These are phyloP conservation scores for Gastrodia elata DNA, from an alignment of 106 monocot species.

Conservation along the genomic window DNA sequence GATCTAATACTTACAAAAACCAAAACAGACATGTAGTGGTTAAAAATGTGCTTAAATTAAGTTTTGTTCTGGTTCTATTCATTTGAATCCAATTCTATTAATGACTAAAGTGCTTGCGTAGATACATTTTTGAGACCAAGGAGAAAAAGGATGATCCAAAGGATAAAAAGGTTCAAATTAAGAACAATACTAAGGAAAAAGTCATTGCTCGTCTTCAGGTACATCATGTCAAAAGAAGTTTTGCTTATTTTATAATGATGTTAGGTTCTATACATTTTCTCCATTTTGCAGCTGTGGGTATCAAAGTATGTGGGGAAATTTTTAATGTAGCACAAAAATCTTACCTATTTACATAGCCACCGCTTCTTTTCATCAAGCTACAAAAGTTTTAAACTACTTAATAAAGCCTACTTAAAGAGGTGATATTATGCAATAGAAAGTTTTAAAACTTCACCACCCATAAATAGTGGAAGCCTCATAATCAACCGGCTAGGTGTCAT, in stretches of 20 bases:
- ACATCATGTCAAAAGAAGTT: background rate
- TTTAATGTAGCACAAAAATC: no score
- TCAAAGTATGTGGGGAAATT: no score
- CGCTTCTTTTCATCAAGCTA: no score
- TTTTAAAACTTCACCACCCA: no score
- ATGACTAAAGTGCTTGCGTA: slow-evolving; percentile 3
- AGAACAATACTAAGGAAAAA: slow-evolving; percentile 37
- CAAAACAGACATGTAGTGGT: background rate
- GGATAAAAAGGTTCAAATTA: slow-evolving; percentile 42
- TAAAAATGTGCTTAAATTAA: background rate
- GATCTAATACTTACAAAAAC: background rate
- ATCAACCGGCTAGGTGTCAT: no score
- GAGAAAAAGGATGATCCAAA: slow-evolving; percentile 56
- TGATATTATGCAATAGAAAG: no score
- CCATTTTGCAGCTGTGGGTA: background rate
- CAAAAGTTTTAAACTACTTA: no score
- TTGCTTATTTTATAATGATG: background rate
- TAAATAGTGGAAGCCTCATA: no score
- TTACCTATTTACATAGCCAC: no score
- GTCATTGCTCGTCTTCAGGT: slow-evolving; percentile 94
- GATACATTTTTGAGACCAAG: slow-evolving; percentile 82
- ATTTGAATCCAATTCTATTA: background rate
- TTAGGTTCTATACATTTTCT: background rate
- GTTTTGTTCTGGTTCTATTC: background rate
- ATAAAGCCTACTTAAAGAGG: no score